A percentile compares a stretch with the other conserved stretches of the same genome.
These are phyloP conservation scores for Paxillus rubicundulus DNA, from an alignment of 768 basidiomycete species.

Conservation along the genomic window DNA sequence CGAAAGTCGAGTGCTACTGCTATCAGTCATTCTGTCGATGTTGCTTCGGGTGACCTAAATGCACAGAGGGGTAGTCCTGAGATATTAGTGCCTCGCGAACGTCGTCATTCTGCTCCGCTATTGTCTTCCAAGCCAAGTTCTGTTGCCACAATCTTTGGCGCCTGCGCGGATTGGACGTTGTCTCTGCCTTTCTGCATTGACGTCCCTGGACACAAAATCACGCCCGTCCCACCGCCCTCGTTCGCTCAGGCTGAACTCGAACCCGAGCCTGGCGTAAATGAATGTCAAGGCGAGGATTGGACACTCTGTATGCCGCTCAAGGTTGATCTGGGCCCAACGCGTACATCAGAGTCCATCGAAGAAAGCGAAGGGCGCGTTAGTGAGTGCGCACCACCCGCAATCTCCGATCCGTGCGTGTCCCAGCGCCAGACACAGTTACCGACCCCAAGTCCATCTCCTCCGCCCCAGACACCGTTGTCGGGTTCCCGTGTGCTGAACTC, in stretches of 20 bases:
- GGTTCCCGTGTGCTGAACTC: conserved; percentile 4
- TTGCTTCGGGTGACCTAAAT: neutral
- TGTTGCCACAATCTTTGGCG: neutral
- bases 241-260: neutral
- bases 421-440: conserved; percentile 18
- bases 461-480: conserved; percentile 5
- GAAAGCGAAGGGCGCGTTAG: neutral
- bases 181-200: conserved; percentile 32
- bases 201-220: conserved; percentile 22
- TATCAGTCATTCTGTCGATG: conserved; percentile 1
- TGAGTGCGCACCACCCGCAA: conserved; percentile 5
- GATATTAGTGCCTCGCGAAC: conserved; percentile 25
- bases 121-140: conserved; percentile 8
- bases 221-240: neutral
- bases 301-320: conserved; percentile 34
- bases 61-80: conserved; percentile 7
- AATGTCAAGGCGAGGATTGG: conserved; percentile 24
- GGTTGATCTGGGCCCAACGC: neutral
- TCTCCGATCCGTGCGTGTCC: neutral
- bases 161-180: conserved; percentile 27
- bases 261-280: conserved; percentile 6
- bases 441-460: conserved; percentile 29
- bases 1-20: conserved; percentile 27
- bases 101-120: conserved; percentile 31
- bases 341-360: neutral